Evolutionary conservation across 2,329 filamentous ascomycete genomes (phyloP).

Genomic region (Zasmidium citrigriseum): DNA sequence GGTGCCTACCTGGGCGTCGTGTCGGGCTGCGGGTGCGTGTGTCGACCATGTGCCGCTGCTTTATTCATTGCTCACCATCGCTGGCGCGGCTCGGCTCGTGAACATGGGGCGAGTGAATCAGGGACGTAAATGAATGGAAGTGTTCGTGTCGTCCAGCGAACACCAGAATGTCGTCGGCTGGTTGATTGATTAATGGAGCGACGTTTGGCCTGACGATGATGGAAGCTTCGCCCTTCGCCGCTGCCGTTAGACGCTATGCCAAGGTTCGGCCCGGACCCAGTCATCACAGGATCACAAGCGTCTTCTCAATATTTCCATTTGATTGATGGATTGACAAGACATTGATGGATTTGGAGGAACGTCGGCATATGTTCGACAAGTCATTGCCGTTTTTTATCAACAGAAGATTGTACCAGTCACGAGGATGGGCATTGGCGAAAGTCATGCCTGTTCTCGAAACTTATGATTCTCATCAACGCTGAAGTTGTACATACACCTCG

Average conservation of each 20-base stretch:
- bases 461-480: no score
- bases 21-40: neutral
- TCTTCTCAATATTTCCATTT: no score
- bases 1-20: slow-evolving; percentile 5
- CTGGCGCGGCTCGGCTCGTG: slow-evolving; percentile 2
- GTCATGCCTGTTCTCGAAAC: no score
- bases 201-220: neutral
- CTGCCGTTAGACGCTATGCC: neutral
- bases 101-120: neutral
- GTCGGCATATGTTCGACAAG: no score
- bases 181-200: neutral
- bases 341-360: neutral
- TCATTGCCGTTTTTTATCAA: no score
- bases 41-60: slow-evolving; percentile 5
- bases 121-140: neutral
- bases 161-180: neutral
- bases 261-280: slow-evolving; percentile 1
- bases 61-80: slow-evolving; percentile 8
- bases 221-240: neutral
- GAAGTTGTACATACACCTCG: neutral
- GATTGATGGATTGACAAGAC: neutral
- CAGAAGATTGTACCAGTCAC: no score
- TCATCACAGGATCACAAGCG: no score
- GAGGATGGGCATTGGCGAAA: no score
- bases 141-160: slow-evolving; percentile 1